Evolutionary conservation across 768 basidiomycete species (phyloP).

Genomic region (Asterophora parasitica): DNA sequence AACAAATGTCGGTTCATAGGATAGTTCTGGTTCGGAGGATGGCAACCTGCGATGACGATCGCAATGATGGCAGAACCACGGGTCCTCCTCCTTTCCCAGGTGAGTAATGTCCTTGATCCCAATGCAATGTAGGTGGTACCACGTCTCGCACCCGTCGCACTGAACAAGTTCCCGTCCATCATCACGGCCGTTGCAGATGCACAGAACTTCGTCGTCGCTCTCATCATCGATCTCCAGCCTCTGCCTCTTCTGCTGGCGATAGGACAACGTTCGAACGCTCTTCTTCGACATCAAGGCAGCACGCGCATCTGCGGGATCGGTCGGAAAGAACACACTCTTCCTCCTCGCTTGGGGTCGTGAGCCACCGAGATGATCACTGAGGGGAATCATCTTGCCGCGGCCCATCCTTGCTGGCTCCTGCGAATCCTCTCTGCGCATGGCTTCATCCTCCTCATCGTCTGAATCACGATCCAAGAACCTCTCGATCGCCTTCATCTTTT

Average conservation of each 20-base stretch:
- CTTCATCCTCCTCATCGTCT: constrained; percentile 50
- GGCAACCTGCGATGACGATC: constrained; percentile 38
- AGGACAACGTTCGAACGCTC: constrained; percentile 57
- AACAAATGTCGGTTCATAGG: constrained; percentile 63
- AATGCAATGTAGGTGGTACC: constrained; percentile 81
- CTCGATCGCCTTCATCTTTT: constrained; percentile 62
- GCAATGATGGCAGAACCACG: constrained; percentile 70
- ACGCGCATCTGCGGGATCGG: constrained; percentile 74
- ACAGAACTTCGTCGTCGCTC: constrained; percentile 49
- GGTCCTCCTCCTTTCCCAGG: constrained; percentile 72
- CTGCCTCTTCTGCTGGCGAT: constrained; percentile 42
- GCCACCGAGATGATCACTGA: constrained; percentile 37
- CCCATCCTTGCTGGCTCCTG: constrained; percentile 32
- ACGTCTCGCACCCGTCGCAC: constrained; percentile 73
- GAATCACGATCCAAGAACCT: constrained; percentile 71
- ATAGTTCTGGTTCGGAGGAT: constrained; percentile 28
- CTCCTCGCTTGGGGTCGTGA: constrained; percentile 18
- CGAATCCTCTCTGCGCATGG: constrained; percentile 14
- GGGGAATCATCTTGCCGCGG: constrained; percentile 58
- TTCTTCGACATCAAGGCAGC: constrained; percentile 70
- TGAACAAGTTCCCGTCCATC: constrained; percentile 78
- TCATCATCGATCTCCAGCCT: constrained; percentile 31
- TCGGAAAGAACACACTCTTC: constrained; percentile 40
- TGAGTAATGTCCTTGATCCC: constrained; percentile 61
- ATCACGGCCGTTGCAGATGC: constrained; percentile 62